Percentiles rank a stretch among this genome's conserved stretches.
Evolutionary conservation across 139 green algal genomes (phyloP).

Genomic region (Ettlia oleoabundans): DNA sequence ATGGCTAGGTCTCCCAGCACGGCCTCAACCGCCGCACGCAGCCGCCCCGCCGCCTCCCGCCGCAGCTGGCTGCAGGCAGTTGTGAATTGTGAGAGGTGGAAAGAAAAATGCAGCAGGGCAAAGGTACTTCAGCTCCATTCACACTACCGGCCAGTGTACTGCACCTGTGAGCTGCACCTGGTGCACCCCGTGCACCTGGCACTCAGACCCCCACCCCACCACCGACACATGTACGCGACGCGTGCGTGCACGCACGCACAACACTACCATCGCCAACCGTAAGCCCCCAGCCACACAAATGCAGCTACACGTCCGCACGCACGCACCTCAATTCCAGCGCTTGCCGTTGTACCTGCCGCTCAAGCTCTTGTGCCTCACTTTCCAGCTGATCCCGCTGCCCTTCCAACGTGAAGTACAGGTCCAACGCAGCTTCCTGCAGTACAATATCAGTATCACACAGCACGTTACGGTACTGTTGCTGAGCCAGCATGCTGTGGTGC

Average conservation of each 20-base stretch:
- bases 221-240: background rate
- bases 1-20: conserved; percentile 76
- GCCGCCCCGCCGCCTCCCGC: conserved; percentile 51
- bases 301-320: background rate
- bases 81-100: background rate
- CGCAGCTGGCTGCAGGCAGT: conserved; percentile 22
- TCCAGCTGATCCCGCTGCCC: conserved; percentile 49
- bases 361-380: conserved; percentile 8
- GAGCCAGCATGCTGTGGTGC: too few species aligned
- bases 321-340: conserved; percentile 41
- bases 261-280: too few species aligned
- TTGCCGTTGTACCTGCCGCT: background rate
- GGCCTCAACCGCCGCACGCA: conserved; percentile 65
- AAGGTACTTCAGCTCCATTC: too few species aligned
- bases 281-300: too few species aligned
- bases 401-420: conserved; percentile 62
- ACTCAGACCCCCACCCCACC: background rate
- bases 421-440: conserved; percentile 52
- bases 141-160: too few species aligned
- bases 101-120: background rate
- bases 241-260: too few species aligned
- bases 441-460: too few species aligned
- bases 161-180: too few species aligned
- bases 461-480: too few species aligned
- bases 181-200: background rate